A percentile compares a stretch with the other conserved stretches of the same genome.
Evolutionary conservation across 768 basidiomycete genomes (phyloP).

Genomic region (Lanmaoa pseudosensibilis): DNA sequence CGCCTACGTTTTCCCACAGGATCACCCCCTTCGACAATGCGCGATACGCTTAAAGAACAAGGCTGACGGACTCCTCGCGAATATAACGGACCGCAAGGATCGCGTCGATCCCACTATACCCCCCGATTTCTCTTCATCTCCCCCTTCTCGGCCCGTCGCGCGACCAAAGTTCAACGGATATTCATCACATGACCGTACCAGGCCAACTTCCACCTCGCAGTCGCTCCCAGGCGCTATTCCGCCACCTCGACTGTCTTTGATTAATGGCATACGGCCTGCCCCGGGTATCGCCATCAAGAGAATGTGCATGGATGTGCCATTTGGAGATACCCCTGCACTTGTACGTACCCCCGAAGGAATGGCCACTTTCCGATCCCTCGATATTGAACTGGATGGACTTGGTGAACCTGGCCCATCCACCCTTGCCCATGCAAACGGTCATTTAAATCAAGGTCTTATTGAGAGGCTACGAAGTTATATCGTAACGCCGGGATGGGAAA

Average conservation of each 20-base stretch:
- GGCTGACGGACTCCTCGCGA: slow-evolving; percentile 80
- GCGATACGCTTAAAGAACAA: slow-evolving; percentile 81
- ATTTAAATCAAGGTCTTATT: slow-evolving; percentile 15
- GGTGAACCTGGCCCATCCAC: slow-evolving; percentile 36
- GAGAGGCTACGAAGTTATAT: slow-evolving; percentile 24
- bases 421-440: slow-evolving; percentile 35
- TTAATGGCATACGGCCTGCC: slow-evolving; percentile 21
- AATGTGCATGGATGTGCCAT: slow-evolving; percentile 44
- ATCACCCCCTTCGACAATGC: slow-evolving; percentile 83
- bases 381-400: slow-evolving; percentile 47
- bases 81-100: slow-evolving; percentile 88
- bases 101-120: slow-evolving; percentile 71
- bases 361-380: slow-evolving; percentile 61
- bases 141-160: slow-evolving; percentile 31
- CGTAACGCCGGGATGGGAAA: slow-evolving; percentile 32
- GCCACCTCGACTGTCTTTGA: slow-evolving; percentile 8
- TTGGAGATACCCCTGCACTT: slow-evolving; percentile 68
- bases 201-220: slow-evolving; percentile 24
- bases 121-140: slow-evolving; percentile 37
- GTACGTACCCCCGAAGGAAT: slow-evolving; percentile 74
- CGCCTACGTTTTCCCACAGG: slow-evolving; percentile 41
- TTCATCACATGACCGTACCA: slow-evolving; percentile 25
- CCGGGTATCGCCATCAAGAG: slow-evolving; percentile 13
- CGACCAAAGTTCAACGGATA: slow-evolving; percentile 48
- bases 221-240: slow-evolving; percentile 4